Conservation (phyloP, 371 early-diverging fungal genomes). For the Blakeslea trispora region DNA sequence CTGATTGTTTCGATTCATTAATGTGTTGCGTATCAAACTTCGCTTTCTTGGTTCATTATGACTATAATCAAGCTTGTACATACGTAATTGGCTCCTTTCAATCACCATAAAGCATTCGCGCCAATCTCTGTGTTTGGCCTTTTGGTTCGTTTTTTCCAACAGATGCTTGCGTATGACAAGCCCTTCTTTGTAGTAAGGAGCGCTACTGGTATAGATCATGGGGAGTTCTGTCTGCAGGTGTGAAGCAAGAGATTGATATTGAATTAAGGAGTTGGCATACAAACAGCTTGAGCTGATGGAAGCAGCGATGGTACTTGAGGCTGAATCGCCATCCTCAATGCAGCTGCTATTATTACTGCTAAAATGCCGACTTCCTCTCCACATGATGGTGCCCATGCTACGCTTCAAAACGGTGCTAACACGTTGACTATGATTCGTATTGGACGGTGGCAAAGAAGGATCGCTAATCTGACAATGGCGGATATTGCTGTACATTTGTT, state of each 20-base stretch:
- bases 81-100: constrained; percentile 70
- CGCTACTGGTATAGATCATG: constrained; percentile 21
- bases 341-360: too few species aligned
- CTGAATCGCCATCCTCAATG: neutral
- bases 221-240: constrained; percentile 19
- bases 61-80: constrained; percentile 70
- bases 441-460: constrained; percentile 29
- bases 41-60: constrained; percentile 9
- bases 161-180: constrained; percentile 82
- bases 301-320: constrained; percentile 11
- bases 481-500: constrained; percentile 63
- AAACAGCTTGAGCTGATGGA: constrained; percentile 19
- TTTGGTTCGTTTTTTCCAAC: constrained; percentile 68
- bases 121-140: constrained; percentile 82
- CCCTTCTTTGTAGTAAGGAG: constrained; percentile 63
- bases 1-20: too few species aligned
- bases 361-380: constrained; percentile 23
- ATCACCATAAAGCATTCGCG: constrained; percentile 73
- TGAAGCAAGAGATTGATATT: constrained; percentile 32
- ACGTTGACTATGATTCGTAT: constrained; percentile 7
- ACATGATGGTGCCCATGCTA: constrained; percentile 40
- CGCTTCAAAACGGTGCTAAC: constrained; percentile 32
- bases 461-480: constrained; percentile 66
- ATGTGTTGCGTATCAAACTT: too few species aligned
- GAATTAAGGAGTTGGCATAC: constrained; percentile 15